Percentiles rank a stretch among this genome's conserved stretches.
Evolutionary conservation across 441 rosid genomes (phyloP).

Genomic region (Gossypium lobatum): DNA sequence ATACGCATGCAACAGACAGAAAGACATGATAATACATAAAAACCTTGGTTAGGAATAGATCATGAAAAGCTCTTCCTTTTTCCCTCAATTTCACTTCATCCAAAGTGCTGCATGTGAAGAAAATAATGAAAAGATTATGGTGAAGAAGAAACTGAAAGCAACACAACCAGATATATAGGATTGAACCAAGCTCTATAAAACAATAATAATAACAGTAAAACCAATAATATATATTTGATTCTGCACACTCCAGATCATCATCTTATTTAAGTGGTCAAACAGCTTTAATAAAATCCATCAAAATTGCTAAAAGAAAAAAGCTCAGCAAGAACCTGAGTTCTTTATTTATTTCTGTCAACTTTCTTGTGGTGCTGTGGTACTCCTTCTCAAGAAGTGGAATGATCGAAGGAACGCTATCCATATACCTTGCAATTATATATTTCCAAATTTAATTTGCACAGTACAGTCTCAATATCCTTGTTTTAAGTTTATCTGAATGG

Average conservation of each 20-base stretch:
- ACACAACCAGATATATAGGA: background rate
- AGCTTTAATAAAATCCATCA: background rate
- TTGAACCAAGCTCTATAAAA: background rate
- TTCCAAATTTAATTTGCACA: conserved; percentile 12
- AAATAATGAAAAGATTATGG: background rate
- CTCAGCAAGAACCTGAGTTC: conserved; percentile 60
- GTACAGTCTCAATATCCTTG: conserved; percentile 1
- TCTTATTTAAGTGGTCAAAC: background rate
- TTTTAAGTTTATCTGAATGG: conserved; percentile 4
- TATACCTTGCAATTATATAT: conserved; percentile 53
- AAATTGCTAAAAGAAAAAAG: conserved; percentile 8
- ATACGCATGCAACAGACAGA: conserved; percentile 3
- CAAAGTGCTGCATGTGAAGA: conserved; percentile 52
- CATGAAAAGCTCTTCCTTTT: conserved; percentile 84
- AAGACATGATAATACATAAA: conserved; percentile 5
- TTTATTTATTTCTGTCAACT: conserved; percentile 66
- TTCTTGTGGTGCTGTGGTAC: conserved; percentile 56
- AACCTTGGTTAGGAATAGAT: conserved; percentile 90
- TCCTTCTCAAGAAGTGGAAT: conserved; percentile 93
- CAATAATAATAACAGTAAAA: background rate
- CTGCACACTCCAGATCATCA: background rate
- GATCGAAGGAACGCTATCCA: conserved; percentile 82
- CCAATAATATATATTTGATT: background rate
- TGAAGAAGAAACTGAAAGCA: background rate
- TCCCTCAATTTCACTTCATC: conserved; percentile 92